Evolutionary conservation across 2,329 filamentous ascomycete genomes (phyloP), one percentile per base, ranked within the genome.

Genomic region (Venturia oleaginea): DNA sequence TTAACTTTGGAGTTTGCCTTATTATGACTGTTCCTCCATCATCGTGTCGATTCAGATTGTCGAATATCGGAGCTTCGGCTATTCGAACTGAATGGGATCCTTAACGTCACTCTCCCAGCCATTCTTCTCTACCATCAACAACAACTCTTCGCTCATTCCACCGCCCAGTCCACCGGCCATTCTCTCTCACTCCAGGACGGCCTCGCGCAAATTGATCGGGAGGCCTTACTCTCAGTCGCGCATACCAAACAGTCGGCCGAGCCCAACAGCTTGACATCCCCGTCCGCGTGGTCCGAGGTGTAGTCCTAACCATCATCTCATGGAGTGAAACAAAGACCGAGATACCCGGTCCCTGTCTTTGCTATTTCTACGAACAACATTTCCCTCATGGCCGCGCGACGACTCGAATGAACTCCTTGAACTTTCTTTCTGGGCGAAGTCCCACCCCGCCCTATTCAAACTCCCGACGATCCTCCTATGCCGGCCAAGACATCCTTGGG

Each of bases 371-470:
- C 38, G 34, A 24, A n/a, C 27, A 5, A 57, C 43, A 61, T 63
- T 73, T 66, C 61, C 62, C 76, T 74, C 73, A 81, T 82, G 80
- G 77, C 79, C 74, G 77, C 81, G 51, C 51, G 19, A n/a, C 51
- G 15, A 57, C 19, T 34, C 90, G 83, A 79, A 97, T 97, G 93
- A 97, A 97, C 86, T 96, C 92, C 72, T 83, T 96, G 81, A 96
- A 94, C 80, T 91, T 96, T 76, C 86, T 97, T 76, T 94, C 91
- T 73, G 86, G 90, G 75, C 84, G 86, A 73, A 83, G 84, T 73
- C 81, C 80, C 73, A 81, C 83, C 68, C 79, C 83, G 68, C 77
- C 77, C 66, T 74, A 51, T 40, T 46, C 77, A 65, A 81, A 82
- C 68, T 81, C 81, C 67, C 81, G 83, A 70, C 81, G 82, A 67